These are phyloP conservation scores for Cercospora sp. DNA, from an alignment of 2,329 filamentous ascomycete genomes.

Conservation along the genomic window DNA sequence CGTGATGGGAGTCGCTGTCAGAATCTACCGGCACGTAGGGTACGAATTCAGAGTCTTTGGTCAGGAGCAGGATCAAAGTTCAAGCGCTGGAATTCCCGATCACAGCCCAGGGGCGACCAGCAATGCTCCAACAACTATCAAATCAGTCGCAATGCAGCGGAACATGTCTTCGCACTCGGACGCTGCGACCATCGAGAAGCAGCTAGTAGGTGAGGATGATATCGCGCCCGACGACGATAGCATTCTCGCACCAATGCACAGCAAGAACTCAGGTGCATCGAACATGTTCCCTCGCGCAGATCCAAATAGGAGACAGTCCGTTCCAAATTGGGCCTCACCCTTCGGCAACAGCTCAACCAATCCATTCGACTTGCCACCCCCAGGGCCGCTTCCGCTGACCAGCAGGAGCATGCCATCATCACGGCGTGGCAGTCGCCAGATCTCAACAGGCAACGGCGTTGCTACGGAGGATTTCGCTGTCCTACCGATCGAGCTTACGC, in stretches of 20 bases:
- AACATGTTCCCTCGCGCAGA: conserved; percentile 12
- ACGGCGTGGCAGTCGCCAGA: conserved; percentile 34
- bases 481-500: conserved; percentile 7
- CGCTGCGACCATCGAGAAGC: conserved; percentile 25
- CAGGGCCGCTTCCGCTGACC: conserved; percentile 9
- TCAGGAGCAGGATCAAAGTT: conserved; percentile 32
- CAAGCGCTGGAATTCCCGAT: conserved; percentile 20
- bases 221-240: conserved; percentile 32
- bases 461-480: conserved; percentile 34
- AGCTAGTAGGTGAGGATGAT: conserved; percentile 16
- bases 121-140: conserved; percentile 6
- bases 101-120: conserved; percentile 8
- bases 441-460: conserved; percentile 20
- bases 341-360: conserved; percentile 21
- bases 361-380: not conserved
- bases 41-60: conserved; percentile 46
- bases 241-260: not conserved
- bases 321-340: conserved; percentile 27
- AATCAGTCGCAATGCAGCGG: conserved; percentile 13
- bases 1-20: conserved; percentile 65
- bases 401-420: conserved; percentile 31
- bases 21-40: conserved; percentile 69
- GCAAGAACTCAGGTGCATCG: not conserved
- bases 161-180: conserved; percentile 21
- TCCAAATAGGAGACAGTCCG: conserved; percentile 25